phyloP scores from a whole-genome alignment of 2,329 filamentous ascomycete species.

The Magnaporthiopsis incrustans region DNA sequence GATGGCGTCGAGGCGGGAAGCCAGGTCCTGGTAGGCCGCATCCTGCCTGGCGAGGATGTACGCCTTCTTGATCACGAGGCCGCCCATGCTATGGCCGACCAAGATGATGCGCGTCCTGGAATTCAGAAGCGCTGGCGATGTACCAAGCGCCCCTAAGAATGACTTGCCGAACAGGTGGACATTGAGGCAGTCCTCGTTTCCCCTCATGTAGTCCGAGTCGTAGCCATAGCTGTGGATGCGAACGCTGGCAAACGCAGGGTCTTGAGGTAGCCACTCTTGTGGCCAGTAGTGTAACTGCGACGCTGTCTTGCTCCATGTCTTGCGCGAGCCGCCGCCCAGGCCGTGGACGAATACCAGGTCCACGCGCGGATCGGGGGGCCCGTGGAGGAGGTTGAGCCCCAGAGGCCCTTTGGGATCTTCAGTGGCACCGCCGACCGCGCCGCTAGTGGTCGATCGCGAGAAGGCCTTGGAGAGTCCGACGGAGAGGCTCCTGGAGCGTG shows the following conservation, averaged over 20 bases:
- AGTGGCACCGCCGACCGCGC: background rate
- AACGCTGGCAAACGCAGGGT: constrained; percentile 19
- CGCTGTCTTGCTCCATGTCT: constrained; percentile 30
- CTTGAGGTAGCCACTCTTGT: constrained; percentile 25
- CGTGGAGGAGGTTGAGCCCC: constrained; percentile 19
- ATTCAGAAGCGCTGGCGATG: constrained; percentile 14
- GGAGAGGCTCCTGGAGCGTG: background rate
- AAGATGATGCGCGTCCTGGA: constrained; percentile 19
- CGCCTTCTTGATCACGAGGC: constrained; percentile 25
- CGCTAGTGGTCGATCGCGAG: background rate
- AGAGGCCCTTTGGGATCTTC: constrained; percentile 14
- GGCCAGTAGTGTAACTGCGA: constrained; percentile 30
- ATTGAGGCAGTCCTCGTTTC: constrained; percentile 19
- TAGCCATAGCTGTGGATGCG: constrained; percentile 26
- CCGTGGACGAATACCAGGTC: constrained; percentile 36
- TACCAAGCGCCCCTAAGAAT: constrained; percentile 19
- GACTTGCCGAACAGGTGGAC: constrained; percentile 25
- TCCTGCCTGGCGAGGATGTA: constrained; percentile 20
- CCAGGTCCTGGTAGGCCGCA: constrained; percentile 10
- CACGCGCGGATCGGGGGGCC: constrained; percentile 21
- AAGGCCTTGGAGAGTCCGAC: background rate
- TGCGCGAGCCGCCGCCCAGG: constrained; percentile 29
- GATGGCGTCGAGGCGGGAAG: constrained; percentile 16
- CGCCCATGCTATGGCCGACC: constrained; percentile 28
- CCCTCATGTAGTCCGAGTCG: constrained; percentile 22